A percentile compares a stretch with the other conserved stretches of the same genome.
Conservation (phyloP, 768 basidiomycete genomes). For the Boletellus emodensis region DNA sequence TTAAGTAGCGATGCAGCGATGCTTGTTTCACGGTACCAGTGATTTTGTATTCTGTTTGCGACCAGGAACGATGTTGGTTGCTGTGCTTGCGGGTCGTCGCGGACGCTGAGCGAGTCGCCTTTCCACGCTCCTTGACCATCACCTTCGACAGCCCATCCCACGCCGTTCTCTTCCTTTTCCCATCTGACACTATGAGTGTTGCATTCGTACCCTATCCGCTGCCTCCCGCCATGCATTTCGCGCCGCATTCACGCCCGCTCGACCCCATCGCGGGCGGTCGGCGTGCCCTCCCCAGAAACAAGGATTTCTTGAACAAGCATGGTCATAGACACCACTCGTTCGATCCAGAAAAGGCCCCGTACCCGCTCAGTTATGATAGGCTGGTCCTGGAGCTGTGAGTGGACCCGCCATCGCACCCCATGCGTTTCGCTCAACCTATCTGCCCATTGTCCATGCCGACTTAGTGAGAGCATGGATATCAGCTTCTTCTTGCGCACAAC, state of each 20-base stretch:
- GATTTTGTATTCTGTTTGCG: background rate
- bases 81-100: background rate
- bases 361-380: conserved; percentile 70
- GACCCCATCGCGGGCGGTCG: conserved; percentile 26
- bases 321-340: conserved; percentile 65
- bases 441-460: background rate
- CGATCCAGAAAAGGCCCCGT: conserved; percentile 73
- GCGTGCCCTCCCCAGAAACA: conserved; percentile 35
- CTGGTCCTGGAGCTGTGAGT: conserved; percentile 66
- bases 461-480: conserved; percentile 55
- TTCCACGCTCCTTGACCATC: conserved; percentile 13
- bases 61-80: conserved; percentile 2
- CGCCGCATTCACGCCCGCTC: conserved; percentile 13
- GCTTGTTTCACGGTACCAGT: conserved; percentile 14
- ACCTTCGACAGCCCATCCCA: conserved; percentile 5
- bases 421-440: conserved; percentile 3
- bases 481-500: conserved; percentile 46
- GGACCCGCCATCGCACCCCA: background rate
- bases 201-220: conserved; percentile 12
- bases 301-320: conserved; percentile 58
- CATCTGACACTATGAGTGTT: conserved; percentile 4
- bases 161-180: background rate
- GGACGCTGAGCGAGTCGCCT: conserved; percentile 1
- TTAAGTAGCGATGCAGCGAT: background rate
- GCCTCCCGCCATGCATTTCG: conserved; percentile 23